These are phyloP conservation scores for Paraleonurus japonicus DNA, from an alignment of 257 asterid species.

Conservation along the genomic window DNA sequence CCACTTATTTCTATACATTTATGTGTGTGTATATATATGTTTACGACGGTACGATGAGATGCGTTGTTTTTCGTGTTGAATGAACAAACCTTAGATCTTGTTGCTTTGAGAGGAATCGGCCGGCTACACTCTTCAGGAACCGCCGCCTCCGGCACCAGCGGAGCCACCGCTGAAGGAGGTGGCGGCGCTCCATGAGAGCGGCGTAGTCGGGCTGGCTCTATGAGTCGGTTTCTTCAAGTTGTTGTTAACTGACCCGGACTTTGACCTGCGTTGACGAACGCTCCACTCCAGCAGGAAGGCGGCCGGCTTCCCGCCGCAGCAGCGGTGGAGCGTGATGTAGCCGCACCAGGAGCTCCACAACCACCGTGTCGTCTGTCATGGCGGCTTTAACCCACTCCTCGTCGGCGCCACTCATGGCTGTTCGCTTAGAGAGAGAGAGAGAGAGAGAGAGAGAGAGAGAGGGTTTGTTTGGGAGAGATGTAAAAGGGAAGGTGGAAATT, in stretches of 20 bases:
- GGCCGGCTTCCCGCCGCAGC: slow-evolving; percentile 17
- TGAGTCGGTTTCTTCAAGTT: slow-evolving; percentile 34
- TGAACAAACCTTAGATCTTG: slow-evolving; percentile 68
- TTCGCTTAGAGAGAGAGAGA: slow-evolving; percentile 17
- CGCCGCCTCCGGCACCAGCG: slow-evolving; percentile 39
- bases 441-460: slow-evolving; percentile 11
- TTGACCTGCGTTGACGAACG: slow-evolving; percentile 75
- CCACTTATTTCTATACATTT: background rate
- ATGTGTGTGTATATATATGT: background rate
- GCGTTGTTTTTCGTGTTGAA: background rate
- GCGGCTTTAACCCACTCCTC: slow-evolving; percentile 66
- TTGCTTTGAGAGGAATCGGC: slow-evolving; percentile 19
- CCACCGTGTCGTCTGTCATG: slow-evolving; percentile 55
- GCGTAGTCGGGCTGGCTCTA: slow-evolving; percentile 72
- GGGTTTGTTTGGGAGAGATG: slow-evolving; percentile 20
- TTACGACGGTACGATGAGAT: background rate
- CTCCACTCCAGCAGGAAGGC: slow-evolving; percentile 49
- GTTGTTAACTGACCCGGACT: slow-evolving; percentile 29
- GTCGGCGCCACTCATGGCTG: slow-evolving; percentile 46
- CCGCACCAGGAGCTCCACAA: slow-evolving; percentile 52
- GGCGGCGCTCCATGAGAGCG: slow-evolving; percentile 68
- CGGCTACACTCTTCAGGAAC: slow-evolving; percentile 45
- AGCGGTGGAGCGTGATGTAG: slow-evolving; percentile 36
- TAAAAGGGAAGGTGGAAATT: slow-evolving; percentile 16
- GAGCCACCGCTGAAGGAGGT: slow-evolving; percentile 59